Base-by-base conservation (phyloP, 345 rosid genomes). In the Streptanthus diversifolius region DNA sequence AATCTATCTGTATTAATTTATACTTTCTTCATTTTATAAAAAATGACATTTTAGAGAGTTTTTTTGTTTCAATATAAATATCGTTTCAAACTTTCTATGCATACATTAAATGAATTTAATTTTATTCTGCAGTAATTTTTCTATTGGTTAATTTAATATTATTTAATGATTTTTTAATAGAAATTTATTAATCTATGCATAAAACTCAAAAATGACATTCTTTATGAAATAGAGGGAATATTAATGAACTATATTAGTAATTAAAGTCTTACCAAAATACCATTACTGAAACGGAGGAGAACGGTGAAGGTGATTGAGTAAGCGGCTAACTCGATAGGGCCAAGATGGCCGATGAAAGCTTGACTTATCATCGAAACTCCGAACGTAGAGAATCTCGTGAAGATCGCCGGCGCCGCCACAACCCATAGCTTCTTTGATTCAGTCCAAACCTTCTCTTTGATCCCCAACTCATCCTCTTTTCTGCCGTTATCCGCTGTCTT, bases 361-460 rank as follows among this genome's bases (percentile, higher is more conserved):
- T 87, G 96, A 58, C 86, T 89, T 68, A 89, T 68, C 0, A 89
- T 43, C 29, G 72, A 72, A 4, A 83, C 80, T 7, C 96, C 97
- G 5, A 89, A 89, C 14, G 91, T 85, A 0, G 96, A 87, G 37
- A 87, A 81, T 45, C 89, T 80, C 0, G 97, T 84, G 82, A 91
- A 87, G 49, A 86, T 87, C 6, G 96, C 96, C 18, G 97, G 97
- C 0, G 80, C 96, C 1, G 96, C 96, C 2, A 91, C 86, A 8
- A 74, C 45, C 97, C 97, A 91, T 29, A 86, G 33, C 86, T 81
- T 87, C 85, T 87, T 91, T 10, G 53, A 61, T 54, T 91, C 97
- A 0, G 3, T 41, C 97, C 89, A 86, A 66, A 89, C 13, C 63
- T 81, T 86, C 8, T 85, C 79, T 64, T 55, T 84, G 7, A 87